These are phyloP conservation scores for Mycena venus DNA, from an alignment of 768 basidiomycete genomes.

Conservation along the genomic window DNA sequence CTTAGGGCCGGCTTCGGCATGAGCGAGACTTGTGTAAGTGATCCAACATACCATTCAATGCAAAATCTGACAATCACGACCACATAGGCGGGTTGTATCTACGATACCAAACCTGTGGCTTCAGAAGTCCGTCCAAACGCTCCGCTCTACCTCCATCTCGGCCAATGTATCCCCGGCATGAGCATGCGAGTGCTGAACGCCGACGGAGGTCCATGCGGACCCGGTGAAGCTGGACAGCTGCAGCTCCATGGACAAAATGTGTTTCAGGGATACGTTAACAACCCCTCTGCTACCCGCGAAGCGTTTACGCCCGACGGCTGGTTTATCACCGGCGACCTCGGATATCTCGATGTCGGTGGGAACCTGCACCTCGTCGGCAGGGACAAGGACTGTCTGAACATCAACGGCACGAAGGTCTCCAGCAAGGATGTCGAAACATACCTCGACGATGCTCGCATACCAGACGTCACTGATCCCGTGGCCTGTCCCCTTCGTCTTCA, in stretches of 20 bases:
- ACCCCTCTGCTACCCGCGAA: conserved; percentile 59
- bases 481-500: conserved; percentile 54
- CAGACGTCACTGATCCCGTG: conserved; percentile 49
- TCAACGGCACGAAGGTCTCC: conserved; percentile 56
- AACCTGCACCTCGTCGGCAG: conserved; percentile 53
- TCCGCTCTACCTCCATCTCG: conserved; percentile 50
- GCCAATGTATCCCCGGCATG: conserved; percentile 51
- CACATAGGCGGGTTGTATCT: conserved; percentile 58
- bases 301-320: conserved; percentile 63
- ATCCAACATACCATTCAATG: background rate
- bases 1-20: conserved; percentile 57
- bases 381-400: conserved; percentile 59
- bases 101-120: conserved; percentile 44
- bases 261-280: conserved; percentile 62
- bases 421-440: conserved; percentile 53
- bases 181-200: conserved; percentile 51
- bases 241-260: conserved; percentile 57
- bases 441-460: conserved; percentile 50
- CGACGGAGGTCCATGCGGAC: conserved; percentile 42
- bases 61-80: conserved; percentile 4
- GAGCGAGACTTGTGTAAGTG: conserved; percentile 51
- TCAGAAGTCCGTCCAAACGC: conserved; percentile 32
- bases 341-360: conserved; percentile 51
- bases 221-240: conserved; percentile 52
- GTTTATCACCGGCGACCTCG: conserved; percentile 74